Evolutionary conservation across 2,329 filamentous ascomycete species (phyloP).

Genomic region (Fusarium redolens): DNA sequence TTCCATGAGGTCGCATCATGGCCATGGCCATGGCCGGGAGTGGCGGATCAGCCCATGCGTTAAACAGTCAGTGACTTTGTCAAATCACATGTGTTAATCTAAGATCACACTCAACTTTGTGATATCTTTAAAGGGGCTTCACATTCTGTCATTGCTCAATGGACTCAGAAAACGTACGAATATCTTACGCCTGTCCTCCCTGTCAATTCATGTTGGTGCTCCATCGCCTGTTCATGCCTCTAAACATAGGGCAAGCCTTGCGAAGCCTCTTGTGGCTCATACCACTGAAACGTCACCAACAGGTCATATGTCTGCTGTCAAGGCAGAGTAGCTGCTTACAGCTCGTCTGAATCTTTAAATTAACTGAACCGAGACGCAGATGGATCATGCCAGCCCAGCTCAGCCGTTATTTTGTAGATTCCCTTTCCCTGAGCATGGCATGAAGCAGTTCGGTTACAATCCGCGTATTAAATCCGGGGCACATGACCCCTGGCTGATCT

Average conservation of each 20-base stretch:
- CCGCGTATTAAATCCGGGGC: conserved; percentile 25
- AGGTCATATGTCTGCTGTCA: conserved; percentile 35
- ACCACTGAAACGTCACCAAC: conserved; percentile 43
- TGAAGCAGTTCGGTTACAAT: not conserved
- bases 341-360: not conserved
- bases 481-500: conserved; percentile 21
- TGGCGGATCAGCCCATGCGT: conserved; percentile 37
- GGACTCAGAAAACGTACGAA: conserved; percentile 35
- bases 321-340: not conserved
- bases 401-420: conserved; percentile 13
- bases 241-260: conserved; percentile 26
- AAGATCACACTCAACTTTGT: conserved; percentile 10
- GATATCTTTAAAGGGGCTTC: conserved; percentile 4
- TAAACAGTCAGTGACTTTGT: not conserved
- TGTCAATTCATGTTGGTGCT: conserved; percentile 18
- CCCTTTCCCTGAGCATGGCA: not conserved
- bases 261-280: conserved; percentile 37
- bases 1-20: conserved; percentile 34
- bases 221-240: conserved; percentile 27
- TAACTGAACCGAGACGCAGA: not conserved
- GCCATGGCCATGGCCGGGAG: conserved; percentile 15
- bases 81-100: conserved; percentile 27
- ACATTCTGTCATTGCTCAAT: conserved; percentile 14
- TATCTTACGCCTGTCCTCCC: conserved; percentile 4
- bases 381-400: conserved; percentile 12